Evolutionary conservation across 768 basidiomycete genomes (phyloP).

Genomic region (Trametes punicea): DNA sequence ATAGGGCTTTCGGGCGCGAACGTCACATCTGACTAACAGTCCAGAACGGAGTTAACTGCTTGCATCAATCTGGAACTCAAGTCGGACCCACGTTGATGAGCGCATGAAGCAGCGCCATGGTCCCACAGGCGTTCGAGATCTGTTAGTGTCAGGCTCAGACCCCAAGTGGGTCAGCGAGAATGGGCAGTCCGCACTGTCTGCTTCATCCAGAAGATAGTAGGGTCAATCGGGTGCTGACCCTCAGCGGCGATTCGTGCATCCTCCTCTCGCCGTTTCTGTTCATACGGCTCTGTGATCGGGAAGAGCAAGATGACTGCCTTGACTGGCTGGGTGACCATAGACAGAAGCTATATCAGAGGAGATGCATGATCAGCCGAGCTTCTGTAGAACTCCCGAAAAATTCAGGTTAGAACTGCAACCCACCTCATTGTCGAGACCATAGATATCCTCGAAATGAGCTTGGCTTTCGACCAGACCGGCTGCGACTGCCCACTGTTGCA

Average conservation of each 20-base stretch:
- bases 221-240: constrained; percentile 50
- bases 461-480: constrained; percentile 55
- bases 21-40: constrained; percentile 61
- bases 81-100: constrained; percentile 64
- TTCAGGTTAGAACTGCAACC: constrained; percentile 16
- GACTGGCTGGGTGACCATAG: constrained; percentile 66
- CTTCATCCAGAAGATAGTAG: constrained; percentile 81
- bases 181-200: constrained; percentile 61
- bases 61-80: background rate
- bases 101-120: constrained; percentile 35
- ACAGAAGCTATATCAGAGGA: constrained; percentile 50
- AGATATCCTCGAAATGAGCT: constrained; percentile 65
- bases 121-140: constrained; percentile 34
- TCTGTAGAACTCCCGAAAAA: no score
- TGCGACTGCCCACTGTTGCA: constrained; percentile 60
- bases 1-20: constrained; percentile 58
- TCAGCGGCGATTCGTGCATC: constrained; percentile 51
- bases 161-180: background rate
- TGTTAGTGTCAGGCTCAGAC: background rate
- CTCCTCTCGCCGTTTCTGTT: constrained; percentile 52
- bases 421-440: constrained; percentile 68
- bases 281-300: constrained; percentile 56
- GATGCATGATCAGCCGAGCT: background rate
- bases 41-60: background rate
- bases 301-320: constrained; percentile 87